phyloP scores from a whole-genome alignment of 176 grass and related monocot species.

The Pontederia paniculata region DNA sequence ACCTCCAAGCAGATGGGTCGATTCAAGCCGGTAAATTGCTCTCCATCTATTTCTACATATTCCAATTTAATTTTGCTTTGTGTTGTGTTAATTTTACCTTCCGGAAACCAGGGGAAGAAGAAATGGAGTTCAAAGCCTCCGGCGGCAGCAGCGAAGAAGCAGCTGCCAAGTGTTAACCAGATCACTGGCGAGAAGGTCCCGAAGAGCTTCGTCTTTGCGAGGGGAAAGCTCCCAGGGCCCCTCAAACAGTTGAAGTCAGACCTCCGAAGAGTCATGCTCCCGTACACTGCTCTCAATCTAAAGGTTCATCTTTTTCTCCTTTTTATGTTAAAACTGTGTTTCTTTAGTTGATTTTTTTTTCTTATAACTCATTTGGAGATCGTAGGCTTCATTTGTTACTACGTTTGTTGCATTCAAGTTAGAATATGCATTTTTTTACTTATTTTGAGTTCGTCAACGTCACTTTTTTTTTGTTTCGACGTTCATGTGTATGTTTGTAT shows the following conservation, averaged over 20 bases:
- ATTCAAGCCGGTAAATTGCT: constrained; percentile 2
- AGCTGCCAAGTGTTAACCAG: constrained; percentile 60
- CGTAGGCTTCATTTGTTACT: too few relatives aligned
- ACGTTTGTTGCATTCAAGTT: too few relatives aligned
- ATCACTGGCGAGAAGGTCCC: constrained; percentile 80
- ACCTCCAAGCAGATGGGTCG: not conserved
- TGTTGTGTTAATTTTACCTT: not conserved
- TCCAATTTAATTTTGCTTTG: not conserved
- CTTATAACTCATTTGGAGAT: not conserved
- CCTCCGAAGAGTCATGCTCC: constrained; percentile 44
- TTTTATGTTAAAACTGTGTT: not conserved
- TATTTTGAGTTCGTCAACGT: too few relatives aligned
- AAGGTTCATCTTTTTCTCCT: constrained; percentile 14
- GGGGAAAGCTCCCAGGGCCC: constrained; percentile 60
- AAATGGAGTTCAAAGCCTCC: constrained; percentile 24
- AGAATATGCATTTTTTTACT: too few relatives aligned
- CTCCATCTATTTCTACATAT: not conserved
- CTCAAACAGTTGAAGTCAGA: constrained; percentile 76
- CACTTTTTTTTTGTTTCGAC: too few relatives aligned
- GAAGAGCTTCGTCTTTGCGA: constrained; percentile 81
- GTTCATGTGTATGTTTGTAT: too few relatives aligned
- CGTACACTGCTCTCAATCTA: constrained; percentile 38
- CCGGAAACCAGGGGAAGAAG: constrained; percentile 10
- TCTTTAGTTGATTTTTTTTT: not conserved
- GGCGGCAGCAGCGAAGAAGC: constrained; percentile 39